Evolutionary conservation across 768 basidiomycete genomes (phyloP).

Genomic region (Myochromella boudieri): DNA sequence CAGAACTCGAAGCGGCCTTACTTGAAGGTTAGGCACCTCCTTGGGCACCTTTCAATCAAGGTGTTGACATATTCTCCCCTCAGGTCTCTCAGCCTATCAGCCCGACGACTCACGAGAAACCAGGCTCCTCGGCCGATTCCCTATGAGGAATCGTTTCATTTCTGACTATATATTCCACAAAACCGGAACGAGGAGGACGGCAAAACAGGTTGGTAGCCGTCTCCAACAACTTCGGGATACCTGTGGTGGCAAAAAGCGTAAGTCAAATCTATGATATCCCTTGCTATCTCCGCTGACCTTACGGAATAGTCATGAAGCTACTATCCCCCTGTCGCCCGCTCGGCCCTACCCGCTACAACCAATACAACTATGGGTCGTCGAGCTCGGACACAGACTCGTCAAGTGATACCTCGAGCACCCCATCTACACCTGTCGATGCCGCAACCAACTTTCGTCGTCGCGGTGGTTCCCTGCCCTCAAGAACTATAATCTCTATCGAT

Average conservation of each 20-base stretch:
- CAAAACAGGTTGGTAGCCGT: conserved; percentile 81
- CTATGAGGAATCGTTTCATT: conserved; percentile 78
- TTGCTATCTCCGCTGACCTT: conserved; percentile 9
- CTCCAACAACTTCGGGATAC: conserved; percentile 78
- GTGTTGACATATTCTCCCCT: conserved; percentile 11
- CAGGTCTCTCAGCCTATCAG: conserved; percentile 70
- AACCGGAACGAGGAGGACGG: conserved; percentile 69
- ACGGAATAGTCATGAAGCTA: conserved; percentile 41
- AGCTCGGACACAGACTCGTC: conserved; percentile 34
- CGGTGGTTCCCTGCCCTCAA: conserved; percentile 20
- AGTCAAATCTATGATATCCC: conserved; percentile 26
- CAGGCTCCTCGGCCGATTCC: conserved; percentile 70
- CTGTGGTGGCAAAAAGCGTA: conserved; percentile 68
- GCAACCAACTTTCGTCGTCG: conserved; percentile 29
- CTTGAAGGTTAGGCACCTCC: conserved; percentile 57
- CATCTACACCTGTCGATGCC: conserved; percentile 38
- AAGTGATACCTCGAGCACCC: conserved; percentile 39
- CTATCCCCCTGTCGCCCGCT: conserved; percentile 35
- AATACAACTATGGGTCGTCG: conserved; percentile 24
- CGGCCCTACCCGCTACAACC: conserved; percentile 17
- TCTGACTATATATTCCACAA: conserved; percentile 71
- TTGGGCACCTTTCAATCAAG: background rate
- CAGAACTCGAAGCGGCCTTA: conserved; percentile 73
- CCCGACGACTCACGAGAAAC: conserved; percentile 76
- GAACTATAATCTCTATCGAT: conserved; percentile 47